A percentile compares a stretch with the other conserved stretches of the same genome.
phyloP scores from a whole-genome alignment of 1,284 basidiomycete species.

The Erythrobasidium hasegawianum region DNA sequence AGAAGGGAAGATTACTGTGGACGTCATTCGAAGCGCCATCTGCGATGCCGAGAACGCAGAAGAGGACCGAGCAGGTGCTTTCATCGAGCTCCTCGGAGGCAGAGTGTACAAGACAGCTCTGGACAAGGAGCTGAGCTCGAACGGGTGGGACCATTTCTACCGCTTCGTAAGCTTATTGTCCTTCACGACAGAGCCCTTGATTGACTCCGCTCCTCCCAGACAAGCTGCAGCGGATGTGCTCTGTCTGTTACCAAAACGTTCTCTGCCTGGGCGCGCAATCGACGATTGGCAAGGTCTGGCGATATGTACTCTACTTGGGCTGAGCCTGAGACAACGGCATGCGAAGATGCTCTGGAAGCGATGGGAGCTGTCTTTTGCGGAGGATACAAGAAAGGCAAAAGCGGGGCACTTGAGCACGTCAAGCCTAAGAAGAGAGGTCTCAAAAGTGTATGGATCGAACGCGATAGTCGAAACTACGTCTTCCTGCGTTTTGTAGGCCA shows the following conservation, averaged over 20 bases:
- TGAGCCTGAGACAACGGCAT: constrained; percentile 6
- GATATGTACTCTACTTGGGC: constrained; percentile 15
- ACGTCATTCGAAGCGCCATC: constrained; percentile 31
- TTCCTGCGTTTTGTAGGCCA: constrained; percentile 18
- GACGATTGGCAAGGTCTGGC: constrained; percentile 3
- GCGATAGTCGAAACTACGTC: constrained; percentile 22
- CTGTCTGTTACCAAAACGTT: constrained; percentile 25
- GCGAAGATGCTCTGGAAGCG: constrained; percentile 1
- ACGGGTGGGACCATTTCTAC: constrained; percentile 42
- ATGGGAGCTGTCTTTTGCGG: constrained; percentile 15
- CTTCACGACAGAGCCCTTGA: neutral
- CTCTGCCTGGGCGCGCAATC: constrained; percentile 14
- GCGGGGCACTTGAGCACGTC: constrained; percentile 27
- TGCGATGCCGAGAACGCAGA: neutral
- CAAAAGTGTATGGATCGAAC: constrained; percentile 32
- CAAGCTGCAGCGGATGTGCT: constrained; percentile 39
- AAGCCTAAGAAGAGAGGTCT: constrained; percentile 31
- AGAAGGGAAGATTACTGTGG: constrained; percentile 29
- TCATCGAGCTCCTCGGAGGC: constrained; percentile 37
- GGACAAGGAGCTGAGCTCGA: constrained; percentile 6
- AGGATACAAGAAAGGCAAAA: constrained; percentile 17
- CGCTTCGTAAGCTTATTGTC: constrained; percentile 31
- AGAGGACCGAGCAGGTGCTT: neutral
- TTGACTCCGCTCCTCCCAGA: constrained; percentile 9
- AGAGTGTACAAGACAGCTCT: constrained; percentile 35